A percentile compares a stretch with the other conserved stretches of the same genome.
These are phyloP conservation scores for Diaporthe amygdali DNA, from an alignment of 2,329 filamentous ascomycete species.

Conservation along the genomic window DNA sequence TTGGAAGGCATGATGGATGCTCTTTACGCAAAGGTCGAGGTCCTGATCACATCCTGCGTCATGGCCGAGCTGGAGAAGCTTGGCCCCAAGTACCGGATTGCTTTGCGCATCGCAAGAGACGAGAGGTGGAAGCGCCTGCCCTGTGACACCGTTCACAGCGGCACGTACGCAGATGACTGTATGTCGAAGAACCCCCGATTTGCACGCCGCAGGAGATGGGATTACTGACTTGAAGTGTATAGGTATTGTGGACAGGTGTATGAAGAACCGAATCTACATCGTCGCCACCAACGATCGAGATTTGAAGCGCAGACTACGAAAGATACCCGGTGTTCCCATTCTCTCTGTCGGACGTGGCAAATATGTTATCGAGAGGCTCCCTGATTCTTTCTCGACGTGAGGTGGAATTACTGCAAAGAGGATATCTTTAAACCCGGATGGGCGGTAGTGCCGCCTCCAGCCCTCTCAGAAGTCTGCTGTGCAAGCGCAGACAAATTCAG, in stretches of 20 bases:
- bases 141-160: conserved; percentile 80
- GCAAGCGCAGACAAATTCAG: not conserved
- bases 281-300: conserved; percentile 79
- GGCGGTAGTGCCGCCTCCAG: not conserved
- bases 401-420: not conserved
- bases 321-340: conserved; percentile 70
- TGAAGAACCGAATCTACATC: conserved; percentile 78
- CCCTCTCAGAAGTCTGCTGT: not conserved
- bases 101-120: conserved; percentile 84
- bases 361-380: conserved; percentile 91
- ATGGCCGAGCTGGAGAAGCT: conserved; percentile 50
- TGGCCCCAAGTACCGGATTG: conserved; percentile 86
- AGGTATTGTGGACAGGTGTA: conserved; percentile 70
- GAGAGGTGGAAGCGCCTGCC: conserved; percentile 84
- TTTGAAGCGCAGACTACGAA: conserved; percentile 81
- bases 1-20: conserved; percentile 80
- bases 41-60: conserved; percentile 79
- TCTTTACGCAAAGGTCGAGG: conserved; percentile 88
- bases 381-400: conserved; percentile 76
- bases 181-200: not conserved
- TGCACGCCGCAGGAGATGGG: not conserved
- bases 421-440: not conserved
- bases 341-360: conserved; percentile 87
- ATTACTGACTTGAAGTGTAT: conserved; percentile 54
- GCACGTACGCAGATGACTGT: conserved; percentile 71